phyloP scores from a whole-genome alignment of 306 rosid species.

The Acmispon strigosus region DNA sequence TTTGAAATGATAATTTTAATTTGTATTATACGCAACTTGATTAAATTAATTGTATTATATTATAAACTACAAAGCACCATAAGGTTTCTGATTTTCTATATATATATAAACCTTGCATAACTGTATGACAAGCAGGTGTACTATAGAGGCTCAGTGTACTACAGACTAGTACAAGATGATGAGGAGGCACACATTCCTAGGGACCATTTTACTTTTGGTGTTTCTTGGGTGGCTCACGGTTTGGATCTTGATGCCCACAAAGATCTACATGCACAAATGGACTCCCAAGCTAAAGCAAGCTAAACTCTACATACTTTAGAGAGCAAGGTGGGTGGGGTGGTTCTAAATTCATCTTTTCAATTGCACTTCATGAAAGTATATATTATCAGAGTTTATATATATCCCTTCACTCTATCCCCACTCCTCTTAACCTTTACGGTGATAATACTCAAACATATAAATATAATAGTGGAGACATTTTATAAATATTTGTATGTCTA shows the following conservation, averaged over 20 bases:
- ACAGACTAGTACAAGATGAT: background rate
- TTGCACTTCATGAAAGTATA: too few relatives aligned
- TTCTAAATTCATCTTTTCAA: background rate
- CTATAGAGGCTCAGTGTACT: background rate
- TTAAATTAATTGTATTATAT: too few relatives aligned
- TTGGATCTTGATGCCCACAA: constrained; percentile 57
- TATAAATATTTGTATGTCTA: too few relatives aligned
- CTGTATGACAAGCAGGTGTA: background rate
- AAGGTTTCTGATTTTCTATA: too few relatives aligned
- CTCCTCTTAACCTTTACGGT: too few relatives aligned
- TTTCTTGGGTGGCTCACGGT: constrained; percentile 44
- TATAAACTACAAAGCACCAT: too few relatives aligned
- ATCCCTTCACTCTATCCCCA: too few relatives aligned
- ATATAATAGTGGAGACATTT: too few relatives aligned
- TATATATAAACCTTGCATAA: background rate
- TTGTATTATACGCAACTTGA: too few relatives aligned
- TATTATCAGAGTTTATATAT: too few relatives aligned
- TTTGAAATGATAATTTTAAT: too few relatives aligned
- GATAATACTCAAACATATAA: too few relatives aligned
- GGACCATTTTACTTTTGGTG: constrained; percentile 25
- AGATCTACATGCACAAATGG: constrained; percentile 36
- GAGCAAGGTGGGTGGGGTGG: constrained; percentile 33
- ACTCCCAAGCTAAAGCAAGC: constrained; percentile 27
- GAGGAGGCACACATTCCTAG: constrained; percentile 15
- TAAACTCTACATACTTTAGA: constrained; percentile 47